Conservation (phyloP, 768 basidiomycete species). For the Suillus clintonianus region DNA sequence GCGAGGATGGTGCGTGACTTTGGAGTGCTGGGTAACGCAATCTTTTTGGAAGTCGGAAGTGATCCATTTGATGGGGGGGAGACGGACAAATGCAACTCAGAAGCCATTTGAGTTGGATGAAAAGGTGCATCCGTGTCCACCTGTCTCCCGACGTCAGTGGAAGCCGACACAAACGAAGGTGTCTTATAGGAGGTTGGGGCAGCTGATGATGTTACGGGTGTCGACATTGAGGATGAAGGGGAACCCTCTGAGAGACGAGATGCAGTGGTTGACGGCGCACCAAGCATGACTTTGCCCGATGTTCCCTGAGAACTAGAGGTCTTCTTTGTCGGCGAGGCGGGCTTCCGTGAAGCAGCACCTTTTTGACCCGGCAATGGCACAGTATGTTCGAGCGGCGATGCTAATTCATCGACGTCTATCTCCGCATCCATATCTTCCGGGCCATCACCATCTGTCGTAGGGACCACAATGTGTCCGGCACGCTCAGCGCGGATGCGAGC, state of each 20-base stretch:
- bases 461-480: neutral
- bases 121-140: constrained; percentile 7
- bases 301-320: neutral
- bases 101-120: constrained; percentile 14
- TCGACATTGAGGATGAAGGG: neutral
- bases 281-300: constrained; percentile 22
- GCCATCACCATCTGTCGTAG: neutral
- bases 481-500: constrained; percentile 26
- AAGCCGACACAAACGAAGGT: constrained; percentile 10
- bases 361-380: constrained; percentile 5
- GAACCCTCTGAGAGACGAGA: constrained; percentile 1
- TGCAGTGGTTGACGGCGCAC: constrained; percentile 6
- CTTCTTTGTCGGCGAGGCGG: neutral
- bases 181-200: neutral
- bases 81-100: constrained; percentile 11
- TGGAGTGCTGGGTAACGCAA: constrained; percentile 16
- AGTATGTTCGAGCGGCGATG: neutral
- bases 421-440: constrained; percentile 7
- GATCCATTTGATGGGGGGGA: neutral
- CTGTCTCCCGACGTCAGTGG: constrained; percentile 15
- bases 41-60: constrained; percentile 8
- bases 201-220: neutral
- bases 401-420: neutral
- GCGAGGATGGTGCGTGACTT: constrained; percentile 27
- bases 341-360: constrained; percentile 1